Evolutionary conservation across 2,329 filamentous ascomycete species (phyloP).

Genomic region (Tolypocladium paradoxum): DNA sequence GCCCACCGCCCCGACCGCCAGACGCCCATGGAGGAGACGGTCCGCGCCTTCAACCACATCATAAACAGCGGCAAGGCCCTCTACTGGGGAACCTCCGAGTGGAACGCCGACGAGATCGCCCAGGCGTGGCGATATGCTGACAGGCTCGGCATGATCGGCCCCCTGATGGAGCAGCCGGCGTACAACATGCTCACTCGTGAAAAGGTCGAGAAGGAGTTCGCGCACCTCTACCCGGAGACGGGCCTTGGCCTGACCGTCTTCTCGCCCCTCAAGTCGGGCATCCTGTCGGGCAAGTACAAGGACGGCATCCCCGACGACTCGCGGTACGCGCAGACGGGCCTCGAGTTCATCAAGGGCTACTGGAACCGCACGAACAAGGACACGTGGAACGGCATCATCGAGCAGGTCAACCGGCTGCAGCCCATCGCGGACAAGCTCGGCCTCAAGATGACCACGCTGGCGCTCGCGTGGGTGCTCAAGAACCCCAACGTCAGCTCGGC

Average conservation of each 20-base stretch:
- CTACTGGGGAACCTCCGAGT: conserved; percentile 62
- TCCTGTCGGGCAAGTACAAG: conserved; percentile 59
- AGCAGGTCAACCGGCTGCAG: conserved; percentile 48
- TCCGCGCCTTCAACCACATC: conserved; percentile 60
- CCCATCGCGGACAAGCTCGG: conserved; percentile 55
- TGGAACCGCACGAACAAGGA: conserved; percentile 40
- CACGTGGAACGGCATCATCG: conserved; percentile 43
- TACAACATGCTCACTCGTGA: conserved; percentile 54
- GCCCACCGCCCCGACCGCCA: conserved; percentile 57
- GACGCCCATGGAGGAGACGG: conserved; percentile 61
- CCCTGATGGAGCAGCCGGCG: conserved; percentile 55
- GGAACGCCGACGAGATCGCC: conserved; percentile 55
- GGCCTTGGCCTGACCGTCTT: conserved; percentile 54
- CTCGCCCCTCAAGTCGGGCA: conserved; percentile 45
- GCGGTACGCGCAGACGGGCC: conserved; percentile 43
- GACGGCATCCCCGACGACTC: conserved; percentile 49
- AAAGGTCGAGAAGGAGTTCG: conserved; percentile 54
- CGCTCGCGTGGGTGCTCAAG: conserved; percentile 51
- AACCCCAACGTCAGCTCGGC: conserved; percentile 52
- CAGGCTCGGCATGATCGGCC: conserved; percentile 48
- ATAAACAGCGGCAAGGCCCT: conserved; percentile 58
- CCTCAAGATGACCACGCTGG: conserved; percentile 43
- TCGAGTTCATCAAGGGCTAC: conserved; percentile 44
- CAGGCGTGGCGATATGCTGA: conserved; percentile 52
- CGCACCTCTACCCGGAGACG: conserved; percentile 47